These are phyloP conservation scores for Echria macrotheca DNA, from an alignment of 495 filamentous ascomycete species.

Conservation along the genomic window DNA sequence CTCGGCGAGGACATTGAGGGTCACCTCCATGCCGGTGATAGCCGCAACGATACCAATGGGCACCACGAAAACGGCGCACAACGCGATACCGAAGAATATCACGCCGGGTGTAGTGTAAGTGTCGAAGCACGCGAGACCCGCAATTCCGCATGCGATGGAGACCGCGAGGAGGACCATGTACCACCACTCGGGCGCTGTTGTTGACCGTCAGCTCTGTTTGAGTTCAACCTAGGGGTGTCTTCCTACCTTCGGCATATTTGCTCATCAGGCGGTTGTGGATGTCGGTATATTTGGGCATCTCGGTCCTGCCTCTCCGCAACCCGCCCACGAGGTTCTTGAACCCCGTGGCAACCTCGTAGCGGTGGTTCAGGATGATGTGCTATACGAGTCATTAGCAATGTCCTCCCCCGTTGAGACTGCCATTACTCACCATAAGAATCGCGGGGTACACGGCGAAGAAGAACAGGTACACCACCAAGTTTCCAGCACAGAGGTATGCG, in stretches of 20 bases:
- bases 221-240: neutral
- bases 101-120: conserved; percentile 35
- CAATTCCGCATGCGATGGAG: conserved; percentile 28
- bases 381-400: neutral
- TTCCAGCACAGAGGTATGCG: conserved; percentile 29
- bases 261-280: conserved; percentile 37
- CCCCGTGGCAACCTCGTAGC: conserved; percentile 31
- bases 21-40: conserved; percentile 36
- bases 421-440: conserved; percentile 18
- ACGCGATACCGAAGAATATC: conserved; percentile 32
- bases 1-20: conserved; percentile 35
- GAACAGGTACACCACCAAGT: conserved; percentile 29
- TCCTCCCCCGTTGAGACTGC: no score
- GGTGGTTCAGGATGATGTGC: conserved; percentile 33
- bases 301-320: conserved; percentile 21
- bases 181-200: conserved; percentile 36
- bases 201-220: neutral
- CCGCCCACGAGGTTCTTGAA: conserved; percentile 27
- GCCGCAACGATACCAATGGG: conserved; percentile 35
- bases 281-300: conserved; percentile 23
- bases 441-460: conserved; percentile 38
- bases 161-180: conserved; percentile 25
- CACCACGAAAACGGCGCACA: conserved; percentile 35
- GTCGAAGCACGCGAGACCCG: conserved; percentile 28
- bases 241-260: conserved; percentile 27